Evolutionary conservation across 345 rosid species (phyloP).

Genomic region (Hibiscus tridactylites): DNA sequence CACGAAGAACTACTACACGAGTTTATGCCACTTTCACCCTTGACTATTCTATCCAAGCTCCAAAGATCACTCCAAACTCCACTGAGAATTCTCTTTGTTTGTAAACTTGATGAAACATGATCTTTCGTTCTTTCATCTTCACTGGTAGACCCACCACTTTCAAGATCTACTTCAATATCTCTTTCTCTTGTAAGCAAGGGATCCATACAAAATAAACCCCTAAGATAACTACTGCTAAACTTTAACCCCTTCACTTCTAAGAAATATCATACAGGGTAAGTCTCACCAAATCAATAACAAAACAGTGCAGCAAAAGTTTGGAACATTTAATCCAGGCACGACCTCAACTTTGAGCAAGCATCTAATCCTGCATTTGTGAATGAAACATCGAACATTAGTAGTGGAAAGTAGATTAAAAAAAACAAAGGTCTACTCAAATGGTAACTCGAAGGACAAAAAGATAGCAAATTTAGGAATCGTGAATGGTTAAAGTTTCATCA

Average conservation of each 20-base stretch:
- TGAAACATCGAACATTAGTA: background rate
- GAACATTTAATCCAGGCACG: conserved; percentile 5
- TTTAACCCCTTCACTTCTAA: background rate
- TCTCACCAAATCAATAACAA: background rate
- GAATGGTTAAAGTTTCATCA: background rate
- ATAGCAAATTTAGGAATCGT: background rate
- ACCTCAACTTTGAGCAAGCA: too few species aligned
- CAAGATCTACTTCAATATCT: conserved; percentile 32
- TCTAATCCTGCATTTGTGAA: conserved; percentile 9
- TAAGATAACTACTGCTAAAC: background rate
- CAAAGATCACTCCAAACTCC: conserved; percentile 25
- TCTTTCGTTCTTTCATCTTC: conserved; percentile 36
- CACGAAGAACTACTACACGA: conserved; percentile 19
- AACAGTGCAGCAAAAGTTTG: background rate
- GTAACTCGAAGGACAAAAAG: background rate
- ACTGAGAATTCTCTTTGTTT: conserved; percentile 17
- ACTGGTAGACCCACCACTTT: conserved; percentile 43
- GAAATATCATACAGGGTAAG: background rate
- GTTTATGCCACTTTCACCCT: conserved; percentile 10
- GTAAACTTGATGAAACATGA: conserved; percentile 17
- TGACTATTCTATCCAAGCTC: conserved; percentile 15
- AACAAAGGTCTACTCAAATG: background rate
- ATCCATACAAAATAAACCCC: conserved; percentile 22
- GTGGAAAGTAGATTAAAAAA: background rate
- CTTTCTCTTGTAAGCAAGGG: conserved; percentile 20